Conservation (phyloP, 768 basidiomycete genomes). For the Lepiota venenata region DNA sequence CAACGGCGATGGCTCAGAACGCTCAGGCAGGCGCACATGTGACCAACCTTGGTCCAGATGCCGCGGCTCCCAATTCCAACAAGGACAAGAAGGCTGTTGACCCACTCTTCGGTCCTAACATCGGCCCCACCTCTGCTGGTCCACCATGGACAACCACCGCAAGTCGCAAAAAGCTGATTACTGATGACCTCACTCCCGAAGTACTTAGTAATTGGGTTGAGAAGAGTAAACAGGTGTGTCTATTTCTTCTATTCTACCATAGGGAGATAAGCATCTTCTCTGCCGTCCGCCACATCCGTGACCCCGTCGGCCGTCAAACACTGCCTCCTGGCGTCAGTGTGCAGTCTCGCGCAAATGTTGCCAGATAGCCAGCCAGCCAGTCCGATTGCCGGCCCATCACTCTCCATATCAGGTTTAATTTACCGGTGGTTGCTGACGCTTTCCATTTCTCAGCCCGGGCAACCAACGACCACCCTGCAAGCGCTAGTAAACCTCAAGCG, state of each 20-base stretch:
- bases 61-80: neutral
- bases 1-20: constrained; percentile 46
- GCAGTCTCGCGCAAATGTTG: too few species aligned
- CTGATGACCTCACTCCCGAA: constrained; percentile 78
- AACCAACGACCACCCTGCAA: constrained; percentile 91
- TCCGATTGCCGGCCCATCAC: too few species aligned
- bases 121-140: constrained; percentile 68
- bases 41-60: neutral
- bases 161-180: constrained; percentile 20
- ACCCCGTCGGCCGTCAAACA: neutral
- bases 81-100: constrained; percentile 67
- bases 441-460: constrained; percentile 49
- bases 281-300: neutral
- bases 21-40: constrained; percentile 18
- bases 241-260: constrained; percentile 7
- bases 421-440: neutral
- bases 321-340: too few species aligned
- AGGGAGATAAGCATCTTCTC: too few species aligned
- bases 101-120: constrained; percentile 88
- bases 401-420: neutral
- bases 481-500: constrained; percentile 94
- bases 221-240: constrained; percentile 79
- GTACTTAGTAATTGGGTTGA: constrained; percentile 82
- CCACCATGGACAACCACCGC: constrained; percentile 65
- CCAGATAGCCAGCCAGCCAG: too few species aligned